Conservation (phyloP, 2,329 filamentous ascomycete genomes). For the Sporothrix euskadiensis region DNA sequence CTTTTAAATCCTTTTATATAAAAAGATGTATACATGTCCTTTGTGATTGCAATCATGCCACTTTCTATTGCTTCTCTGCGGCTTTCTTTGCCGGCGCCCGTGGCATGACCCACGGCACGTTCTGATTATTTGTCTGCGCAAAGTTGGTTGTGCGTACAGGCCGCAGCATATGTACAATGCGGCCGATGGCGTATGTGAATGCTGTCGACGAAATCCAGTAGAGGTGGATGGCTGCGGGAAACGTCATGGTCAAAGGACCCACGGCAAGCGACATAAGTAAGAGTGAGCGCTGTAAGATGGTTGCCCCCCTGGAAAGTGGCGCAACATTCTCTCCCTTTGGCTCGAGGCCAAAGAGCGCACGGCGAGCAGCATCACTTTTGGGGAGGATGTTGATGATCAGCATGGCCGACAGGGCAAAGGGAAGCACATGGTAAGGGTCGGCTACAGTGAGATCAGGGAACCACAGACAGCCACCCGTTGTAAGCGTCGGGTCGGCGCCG, state of each 20-base stretch:
- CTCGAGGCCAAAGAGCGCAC: conserved; percentile 35
- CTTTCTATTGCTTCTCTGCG: neutral
- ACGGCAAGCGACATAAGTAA: conserved; percentile 39
- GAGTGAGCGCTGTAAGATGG: conserved; percentile 37
- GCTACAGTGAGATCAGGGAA: conserved; percentile 55
- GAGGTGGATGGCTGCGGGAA: conserved; percentile 48
- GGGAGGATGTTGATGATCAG: conserved; percentile 43
- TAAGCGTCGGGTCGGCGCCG: conserved; percentile 41
- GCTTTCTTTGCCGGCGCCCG: neutral
- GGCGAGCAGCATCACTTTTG: conserved; percentile 33
- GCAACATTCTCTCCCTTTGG: neutral
- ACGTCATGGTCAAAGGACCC: conserved; percentile 42
- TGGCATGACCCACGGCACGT: conserved; percentile 30
- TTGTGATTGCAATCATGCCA: neutral
- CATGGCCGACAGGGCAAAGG: conserved; percentile 43
- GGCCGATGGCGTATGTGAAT: conserved; percentile 34
- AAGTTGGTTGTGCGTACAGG: conserved; percentile 33
- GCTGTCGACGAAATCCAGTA: conserved; percentile 46
- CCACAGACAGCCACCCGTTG: conserved; percentile 56
- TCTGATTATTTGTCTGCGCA: conserved; percentile 33
- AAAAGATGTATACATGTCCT: neutral
- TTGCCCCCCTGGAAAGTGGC: neutral
- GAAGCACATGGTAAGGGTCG: conserved; percentile 54
- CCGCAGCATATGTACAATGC: conserved; percentile 34
- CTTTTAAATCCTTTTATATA: neutral